Evolutionary conservation across 306 rosid genomes (phyloP), one percentile per base, ranked within the genome.

Genomic region (Ochetophila trinervis): DNA sequence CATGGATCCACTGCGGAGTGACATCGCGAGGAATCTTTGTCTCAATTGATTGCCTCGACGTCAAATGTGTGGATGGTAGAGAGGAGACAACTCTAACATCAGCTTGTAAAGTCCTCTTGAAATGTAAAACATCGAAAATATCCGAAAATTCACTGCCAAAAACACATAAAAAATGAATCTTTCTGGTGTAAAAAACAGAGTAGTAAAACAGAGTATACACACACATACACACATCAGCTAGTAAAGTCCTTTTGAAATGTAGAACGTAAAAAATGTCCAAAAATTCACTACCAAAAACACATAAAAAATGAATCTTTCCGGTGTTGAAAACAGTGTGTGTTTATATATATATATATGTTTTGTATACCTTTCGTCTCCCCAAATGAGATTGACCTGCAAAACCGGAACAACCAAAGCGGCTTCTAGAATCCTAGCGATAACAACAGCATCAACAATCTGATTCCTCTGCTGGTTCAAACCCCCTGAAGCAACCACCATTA

Each of bases 401-500:
- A 73, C 60, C 19, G 85, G 86, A 16, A 85, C 63, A 37, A 85
- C 83, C 71, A 85, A 20, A 7, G 86, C 76, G 27, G 86, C 84
- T 53, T 76, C 79, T 53, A 85, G 89, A 76, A 85, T 68, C 47
- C 86, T 73, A 0, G 89, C 89, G 32, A 85, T 73, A 7, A 81
- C 86, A 57, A 85, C 86, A 9, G 86, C 89, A 49, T 85, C 89
- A 30, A 77, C 77, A 64, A 81, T 84, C 68, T 81, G 84, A 57
- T 84, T 84, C 51, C 84, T 84, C 77, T 81, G 89, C 74, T 84
- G 89, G 57, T 84, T 84, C 51, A 84, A 21, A 23, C 89, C 89
- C 8, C 89, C 89, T 0, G 86, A 73, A 24, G 76, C 86, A 72
- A 79, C 82, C 68, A 81, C 86, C 72, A 84, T 61, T 58, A 84